Base-by-base conservation (phyloP, 192 early-diverging fungal species). In the Podila clonocystis region DNA sequence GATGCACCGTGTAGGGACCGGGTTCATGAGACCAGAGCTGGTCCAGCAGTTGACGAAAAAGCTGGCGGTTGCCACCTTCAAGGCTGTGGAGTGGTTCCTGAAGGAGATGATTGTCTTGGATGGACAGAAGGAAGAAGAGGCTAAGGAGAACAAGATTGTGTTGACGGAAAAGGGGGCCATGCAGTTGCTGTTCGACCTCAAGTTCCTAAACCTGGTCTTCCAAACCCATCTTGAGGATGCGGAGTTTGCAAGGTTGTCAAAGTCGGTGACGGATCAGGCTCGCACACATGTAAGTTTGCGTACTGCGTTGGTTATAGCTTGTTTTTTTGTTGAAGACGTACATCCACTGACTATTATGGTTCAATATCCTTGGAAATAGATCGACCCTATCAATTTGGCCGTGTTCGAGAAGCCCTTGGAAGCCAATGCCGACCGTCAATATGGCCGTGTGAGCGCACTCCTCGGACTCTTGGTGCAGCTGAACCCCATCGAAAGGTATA, bases 331-430 rank as follows among this genome's bases (percentile, higher is more conserved):
- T 38, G 33, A 17, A 12, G 28, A 3, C 24, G 3, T 41, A 28
- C 7, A 15, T 7, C 20, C 13, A 20, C 12, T 45, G 19, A 17
- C 13, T 11, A 20, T 12, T 13, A 4, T n/a, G 1, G 11, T 49
- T 50, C 34, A 57, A 15, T 69, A 12, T 73, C 20, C 36, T 64
- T 36, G 22, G 38, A n/a, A 36, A 41, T 65, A 93, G 92, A 91
- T 93, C 74, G 92, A 93, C 69, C 89, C 90, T 20, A 91, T 92
- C 48, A 87, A 93, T 66, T 76, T 92, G 70, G 84, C 79, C 15
- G 75, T 85, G 6, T 87, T 88, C 63, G 85, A 89, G 38, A 69
- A 84, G 4, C 82, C 83, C 28, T 60, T 91, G 20, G 72, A 84
- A 19, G 71, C 58, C 19, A 87, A 90, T 72, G 85, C 91, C 26